Evolutionary conservation across 345 rosid species (phyloP), one percentile per base, ranked within the genome.

Genomic region (Lepidium didymum): DNA sequence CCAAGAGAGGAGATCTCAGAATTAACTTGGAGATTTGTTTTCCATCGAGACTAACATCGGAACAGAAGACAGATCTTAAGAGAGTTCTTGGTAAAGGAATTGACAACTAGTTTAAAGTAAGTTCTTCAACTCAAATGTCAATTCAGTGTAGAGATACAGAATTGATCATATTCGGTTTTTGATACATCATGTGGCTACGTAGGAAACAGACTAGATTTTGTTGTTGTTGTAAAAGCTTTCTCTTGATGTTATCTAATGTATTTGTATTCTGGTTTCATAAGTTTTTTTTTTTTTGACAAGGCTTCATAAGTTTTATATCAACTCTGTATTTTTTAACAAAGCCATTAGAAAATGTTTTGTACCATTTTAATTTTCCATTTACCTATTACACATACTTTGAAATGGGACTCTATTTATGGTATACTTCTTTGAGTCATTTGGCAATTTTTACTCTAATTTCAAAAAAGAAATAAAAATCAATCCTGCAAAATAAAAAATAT

Each of bases 1-100:
- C 75, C 38, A 85, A 81, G 77, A 83, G 79, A 52, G 96, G 96
- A 37, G 75, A 81, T 40, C 85, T 90, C 3, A 73, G 21, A 15
- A 75, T 90, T 68, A 81, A 77, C 75, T 84, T 90, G 19, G 85
- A 85, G 5, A 70, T 87, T 3, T 47, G 40, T 68, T 90, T 85
- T 53, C 96, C 96, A 0, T 81, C 79, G 9, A 81, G 80, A 65
- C 80, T 85, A 34, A 81, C 78, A 0, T 69, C 50, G 3, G 89
- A 87, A 51, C 96, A 87, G 81, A 87, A 83, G 77, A 78, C 77
- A 13, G 85, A 83, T 72, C 74, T 90, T 75, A 85, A 72, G 76
- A 75, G 83, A 79, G 86, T 77, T 45, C 77, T 89, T 55, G 87
- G 82, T 59, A 75, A 83, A 73, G 78, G 33, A 35, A 56, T 65